Evolutionary conservation across 768 basidiomycete species (phyloP), one percentile per base, ranked within the genome.

Genomic region (Termitomyces sp.): DNA sequence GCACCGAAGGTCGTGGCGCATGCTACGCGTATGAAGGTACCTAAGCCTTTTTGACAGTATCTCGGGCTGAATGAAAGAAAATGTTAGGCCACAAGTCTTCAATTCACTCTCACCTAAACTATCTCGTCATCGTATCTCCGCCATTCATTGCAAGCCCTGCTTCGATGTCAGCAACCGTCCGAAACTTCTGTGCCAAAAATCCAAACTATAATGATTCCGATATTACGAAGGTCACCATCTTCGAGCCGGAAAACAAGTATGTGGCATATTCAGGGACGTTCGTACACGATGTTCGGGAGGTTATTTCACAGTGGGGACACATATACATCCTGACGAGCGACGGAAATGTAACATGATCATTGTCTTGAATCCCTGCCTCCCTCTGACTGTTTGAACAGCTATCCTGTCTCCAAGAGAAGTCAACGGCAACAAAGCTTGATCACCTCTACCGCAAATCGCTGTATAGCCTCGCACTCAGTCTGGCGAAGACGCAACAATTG

Each of bases 21-120:
- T 93, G 90, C 54, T 93, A 86, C 67, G 94, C 94, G 0, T 93
- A 94, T 66, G 97, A 98, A 78, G 96, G 95, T 90, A 55, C 41
- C 49, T 24, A 5, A 31, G 8, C 33, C 34, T 13, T 29, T 42
- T 50, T 39, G 24, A 18, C 4, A 20, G n/a, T 41, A 4, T 26
- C 31, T 31, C 47, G 51, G 34, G 39, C 15, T 34, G 31, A 46
- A 57, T 60, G 53, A 48, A 20, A 20, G 18, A 54, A 20, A 26
- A 47, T 41, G 29, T 22, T 64, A 91, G 88, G 88, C 6, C 78
- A 80, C 54, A 95, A 95, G 73, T 84, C 84, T 0, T 86, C 85
- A n/a, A 78, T 95, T 24, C 78, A 88, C 56, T 82, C 84, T 0
- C 88, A 87, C 66, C 70, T 80, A n/a, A 91, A 90, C 65, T 96